Conservation (phyloP, 2,329 filamentous ascomycete genomes). For the Talaromyces sp. region DNA sequence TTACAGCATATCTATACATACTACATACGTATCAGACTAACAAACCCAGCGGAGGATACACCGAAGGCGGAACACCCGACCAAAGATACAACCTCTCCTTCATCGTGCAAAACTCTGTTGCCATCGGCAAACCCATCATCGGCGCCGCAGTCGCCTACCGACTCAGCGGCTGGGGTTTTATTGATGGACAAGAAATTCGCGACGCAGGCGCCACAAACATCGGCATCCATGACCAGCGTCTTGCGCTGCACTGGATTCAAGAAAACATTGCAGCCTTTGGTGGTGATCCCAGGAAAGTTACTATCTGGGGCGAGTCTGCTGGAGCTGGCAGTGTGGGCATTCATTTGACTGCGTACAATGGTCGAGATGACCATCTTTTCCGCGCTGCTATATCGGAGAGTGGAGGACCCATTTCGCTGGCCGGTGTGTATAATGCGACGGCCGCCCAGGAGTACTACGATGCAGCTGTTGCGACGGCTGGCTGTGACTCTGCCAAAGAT, state of each 20-base stretch:
- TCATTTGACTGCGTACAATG: constrained; percentile 69
- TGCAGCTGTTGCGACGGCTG: constrained; percentile 27
- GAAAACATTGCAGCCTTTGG: constrained; percentile 52
- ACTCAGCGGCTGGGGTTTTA: constrained; percentile 34
- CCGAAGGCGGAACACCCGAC: constrained; percentile 30
- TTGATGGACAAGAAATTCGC: constrained; percentile 6
- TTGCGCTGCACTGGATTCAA: constrained; percentile 55
- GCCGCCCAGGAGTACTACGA: constrained; percentile 41
- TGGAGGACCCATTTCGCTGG: constrained; percentile 56
- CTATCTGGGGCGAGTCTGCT: constrained; percentile 48
- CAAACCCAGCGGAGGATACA: constrained; percentile 33
- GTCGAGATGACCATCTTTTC: constrained; percentile 71
- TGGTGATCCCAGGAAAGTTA: constrained; percentile 47
- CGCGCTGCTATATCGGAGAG: constrained; percentile 73
- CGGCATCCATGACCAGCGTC: constrained; percentile 50
- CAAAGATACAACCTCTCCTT: constrained; percentile 30
- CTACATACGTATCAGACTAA: background rate
- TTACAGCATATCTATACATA: background rate
- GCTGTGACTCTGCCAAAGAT: constrained; percentile 36
- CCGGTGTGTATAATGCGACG: constrained; percentile 64
- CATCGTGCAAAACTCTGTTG: constrained; percentile 36
- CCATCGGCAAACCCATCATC: constrained; percentile 36
- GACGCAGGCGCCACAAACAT: constrained; percentile 34
- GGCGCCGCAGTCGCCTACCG: constrained; percentile 47
- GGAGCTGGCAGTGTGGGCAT: constrained; percentile 67